Conservation (phyloP, 768 basidiomycete species). For the Agaricus bisporus region DNA sequence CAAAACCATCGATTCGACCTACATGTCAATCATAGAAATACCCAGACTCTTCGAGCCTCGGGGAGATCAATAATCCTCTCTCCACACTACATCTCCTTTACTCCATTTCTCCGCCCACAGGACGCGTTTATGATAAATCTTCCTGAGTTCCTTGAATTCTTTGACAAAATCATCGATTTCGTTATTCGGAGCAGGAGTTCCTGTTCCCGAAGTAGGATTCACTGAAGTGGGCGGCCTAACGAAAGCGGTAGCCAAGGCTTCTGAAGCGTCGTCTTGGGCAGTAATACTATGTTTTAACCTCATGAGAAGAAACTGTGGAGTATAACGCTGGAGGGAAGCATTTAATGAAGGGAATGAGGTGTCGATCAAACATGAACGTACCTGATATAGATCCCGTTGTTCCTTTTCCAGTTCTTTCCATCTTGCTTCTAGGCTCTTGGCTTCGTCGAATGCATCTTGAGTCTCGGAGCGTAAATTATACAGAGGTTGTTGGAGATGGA, state of each 20-base stretch:
- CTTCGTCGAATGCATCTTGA: slow-evolving; percentile 82
- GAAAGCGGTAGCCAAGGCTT: slow-evolving; percentile 78
- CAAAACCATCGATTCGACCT: neutral
- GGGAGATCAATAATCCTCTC: slow-evolving; percentile 44
- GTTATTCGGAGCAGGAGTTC: slow-evolving; percentile 33
- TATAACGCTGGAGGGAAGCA: slow-evolving; percentile 55
- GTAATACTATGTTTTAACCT: slow-evolving; percentile 84
- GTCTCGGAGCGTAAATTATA: slow-evolving; percentile 77
- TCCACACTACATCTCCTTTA: slow-evolving; percentile 80
- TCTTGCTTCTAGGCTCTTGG: slow-evolving; percentile 69
- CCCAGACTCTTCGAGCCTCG: neutral
- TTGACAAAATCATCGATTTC: slow-evolving; percentile 85
- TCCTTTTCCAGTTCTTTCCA: slow-evolving; percentile 89
- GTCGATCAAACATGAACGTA: slow-evolving; percentile 20
- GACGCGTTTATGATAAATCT: slow-evolving; percentile 88
- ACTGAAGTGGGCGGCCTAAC: slow-evolving; percentile 50
- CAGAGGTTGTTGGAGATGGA: slow-evolving; percentile 69
- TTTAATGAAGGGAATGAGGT: neutral
- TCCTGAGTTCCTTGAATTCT: slow-evolving; percentile 82
- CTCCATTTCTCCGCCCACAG: slow-evolving; percentile 90
- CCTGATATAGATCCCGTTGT: slow-evolving; percentile 87
- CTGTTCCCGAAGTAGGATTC: slow-evolving; percentile 25
- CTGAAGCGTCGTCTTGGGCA: slow-evolving; percentile 86
- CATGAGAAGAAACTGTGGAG: slow-evolving; percentile 83
- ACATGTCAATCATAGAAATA: neutral